phyloP scores from a whole-genome alignment of 2,329 filamentous ascomycete species.

The Huntiella abstrusa region DNA sequence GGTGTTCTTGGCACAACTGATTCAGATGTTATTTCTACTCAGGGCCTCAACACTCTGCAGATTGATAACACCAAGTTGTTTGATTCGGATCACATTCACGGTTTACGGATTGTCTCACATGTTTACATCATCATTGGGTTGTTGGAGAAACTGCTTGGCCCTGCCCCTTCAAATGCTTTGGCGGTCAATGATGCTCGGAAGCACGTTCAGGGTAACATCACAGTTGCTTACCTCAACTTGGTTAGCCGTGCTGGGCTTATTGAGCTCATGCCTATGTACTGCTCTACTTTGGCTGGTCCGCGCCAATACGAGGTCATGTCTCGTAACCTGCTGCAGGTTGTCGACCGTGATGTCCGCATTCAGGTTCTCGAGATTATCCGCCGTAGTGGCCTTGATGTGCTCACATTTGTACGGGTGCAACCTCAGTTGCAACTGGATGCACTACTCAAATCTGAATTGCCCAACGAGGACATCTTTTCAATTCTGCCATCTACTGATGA shows the following conservation, averaged over 20 bases:
- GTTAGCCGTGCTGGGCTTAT: constrained; percentile 54
- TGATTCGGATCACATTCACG: constrained; percentile 37
- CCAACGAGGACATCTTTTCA: constrained; percentile 18
- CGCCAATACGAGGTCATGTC: constrained; percentile 54
- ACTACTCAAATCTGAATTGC: constrained; percentile 19
- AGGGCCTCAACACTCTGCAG: constrained; percentile 18
- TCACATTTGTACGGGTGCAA: constrained; percentile 55
- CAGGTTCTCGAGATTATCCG: constrained; percentile 57
- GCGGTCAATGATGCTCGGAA: constrained; percentile 13
- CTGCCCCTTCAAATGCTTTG: background rate
- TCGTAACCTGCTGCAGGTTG: constrained; percentile 56
- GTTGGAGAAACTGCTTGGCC: constrained; percentile 34
- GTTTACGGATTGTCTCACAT: constrained; percentile 51
- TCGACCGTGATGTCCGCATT: constrained; percentile 43
- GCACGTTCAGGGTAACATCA: constrained; percentile 49
- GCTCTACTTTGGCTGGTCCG: constrained; percentile 50
- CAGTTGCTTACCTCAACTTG: constrained; percentile 66
- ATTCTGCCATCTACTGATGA: constrained; percentile 26
- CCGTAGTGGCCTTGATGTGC: constrained; percentile 52
- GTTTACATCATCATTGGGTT: constrained; percentile 46
- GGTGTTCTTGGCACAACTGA: constrained; percentile 19
- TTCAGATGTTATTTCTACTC: constrained; percentile 11
- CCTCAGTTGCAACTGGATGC: constrained; percentile 32
- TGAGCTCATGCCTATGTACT: constrained; percentile 73
- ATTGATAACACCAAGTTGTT: constrained; percentile 30